phyloP scores from a whole-genome alignment of 2,329 filamentous ascomycete species.

The Aspergillus novofumigatus region DNA sequence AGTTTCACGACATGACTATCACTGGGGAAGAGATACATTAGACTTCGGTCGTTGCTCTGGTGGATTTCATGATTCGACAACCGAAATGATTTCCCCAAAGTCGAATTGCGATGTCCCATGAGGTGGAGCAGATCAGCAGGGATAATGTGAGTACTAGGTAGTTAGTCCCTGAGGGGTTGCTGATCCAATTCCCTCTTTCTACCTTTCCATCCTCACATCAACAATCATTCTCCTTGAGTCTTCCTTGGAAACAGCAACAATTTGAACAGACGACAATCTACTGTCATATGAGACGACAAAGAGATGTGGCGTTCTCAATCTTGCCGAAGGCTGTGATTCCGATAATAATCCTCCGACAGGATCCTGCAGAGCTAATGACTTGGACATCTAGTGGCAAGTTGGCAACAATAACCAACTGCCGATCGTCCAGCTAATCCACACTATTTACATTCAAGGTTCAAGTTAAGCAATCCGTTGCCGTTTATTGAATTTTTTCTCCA shows the following conservation, averaged over 20 bases:
- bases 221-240: background rate
- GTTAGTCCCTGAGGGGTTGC: background rate
- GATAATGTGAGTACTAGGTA: background rate
- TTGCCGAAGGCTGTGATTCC: background rate
- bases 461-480: slow-evolving; percentile 1
- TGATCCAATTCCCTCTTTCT: background rate
- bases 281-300: background rate
- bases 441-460: slow-evolving; percentile 7
- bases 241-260: background rate
- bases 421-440: slow-evolving; percentile 5
- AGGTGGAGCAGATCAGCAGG: slow-evolving; percentile 13
- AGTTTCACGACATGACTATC: background rate
- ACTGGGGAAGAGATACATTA: background rate
- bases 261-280: background rate
- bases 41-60: background rate
- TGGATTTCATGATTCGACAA: background rate
- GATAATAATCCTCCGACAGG: background rate
- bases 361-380: background rate
- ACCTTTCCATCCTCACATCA: background rate
- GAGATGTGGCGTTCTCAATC: background rate
- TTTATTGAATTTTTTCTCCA: background rate
- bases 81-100: background rate
- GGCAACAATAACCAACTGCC: background rate
- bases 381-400: background rate
- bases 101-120: background rate